A percentile compares a stretch with the other conserved stretches of the same genome.
These are phyloP conservation scores for Candida manassasensis DNA, from an alignment of 805 yeast species.

Conservation along the genomic window DNA sequence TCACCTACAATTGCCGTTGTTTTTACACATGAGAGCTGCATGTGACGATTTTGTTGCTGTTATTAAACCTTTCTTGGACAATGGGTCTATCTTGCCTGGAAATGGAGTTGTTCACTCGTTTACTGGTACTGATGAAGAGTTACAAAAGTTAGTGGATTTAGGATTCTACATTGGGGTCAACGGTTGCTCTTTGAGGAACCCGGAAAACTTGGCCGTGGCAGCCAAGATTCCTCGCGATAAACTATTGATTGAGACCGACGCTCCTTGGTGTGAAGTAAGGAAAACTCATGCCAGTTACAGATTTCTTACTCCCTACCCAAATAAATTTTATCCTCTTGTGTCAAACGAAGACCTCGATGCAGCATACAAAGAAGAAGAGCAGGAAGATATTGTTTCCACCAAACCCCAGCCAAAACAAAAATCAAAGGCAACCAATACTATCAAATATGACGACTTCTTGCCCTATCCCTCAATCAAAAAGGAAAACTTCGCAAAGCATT, in stretches of 20 bases:
- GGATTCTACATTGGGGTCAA: slow-evolving; percentile 79
- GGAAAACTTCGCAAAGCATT: slow-evolving; percentile 47
- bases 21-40: slow-evolving; percentile 86
- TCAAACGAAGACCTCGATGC: background rate
- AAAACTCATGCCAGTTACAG: slow-evolving; percentile 73
- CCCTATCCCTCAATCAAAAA: slow-evolving; percentile 66
- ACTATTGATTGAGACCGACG: slow-evolving; percentile 86
- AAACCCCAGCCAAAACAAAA: slow-evolving; percentile 1
- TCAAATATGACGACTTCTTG: slow-evolving; percentile 44
- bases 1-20: slow-evolving; percentile 62
- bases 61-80: slow-evolving; percentile 55
- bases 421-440: slow-evolving; percentile 2
- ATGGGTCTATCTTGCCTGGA: slow-evolving; percentile 35
- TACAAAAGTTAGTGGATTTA: slow-evolving; percentile 48
- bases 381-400: slow-evolving; percentile 2
- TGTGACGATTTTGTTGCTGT: slow-evolving; percentile 71
- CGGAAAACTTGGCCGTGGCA: slow-evolving; percentile 67
- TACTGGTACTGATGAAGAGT: slow-evolving; percentile 73
- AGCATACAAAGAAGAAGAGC: slow-evolving; percentile 7
- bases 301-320: slow-evolving; percentile 52
- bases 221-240: slow-evolving; percentile 61
- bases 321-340: slow-evolving; percentile 46
- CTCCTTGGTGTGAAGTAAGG: slow-evolving; percentile 97
- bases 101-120: slow-evolving; percentile 93
- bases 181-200: slow-evolving; percentile 86